Conservation (phyloP, 1,284 basidiomycete genomes). For the Hymenochaete sp. region DNA sequence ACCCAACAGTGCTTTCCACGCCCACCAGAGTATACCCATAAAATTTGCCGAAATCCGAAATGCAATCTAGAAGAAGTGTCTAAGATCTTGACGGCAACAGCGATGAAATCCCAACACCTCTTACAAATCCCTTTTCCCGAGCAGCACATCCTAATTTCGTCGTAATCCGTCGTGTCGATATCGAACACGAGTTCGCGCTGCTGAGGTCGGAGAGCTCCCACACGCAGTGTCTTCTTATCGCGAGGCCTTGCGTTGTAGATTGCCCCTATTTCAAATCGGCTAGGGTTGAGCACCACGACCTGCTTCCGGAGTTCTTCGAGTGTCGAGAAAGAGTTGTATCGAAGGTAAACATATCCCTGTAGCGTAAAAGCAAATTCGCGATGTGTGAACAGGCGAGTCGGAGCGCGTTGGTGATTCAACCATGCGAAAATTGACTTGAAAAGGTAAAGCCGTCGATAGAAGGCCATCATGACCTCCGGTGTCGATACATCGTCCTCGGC, state of each 20-base stretch:
- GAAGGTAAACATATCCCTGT: conserved; percentile 84
- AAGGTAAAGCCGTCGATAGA: conserved; percentile 89
- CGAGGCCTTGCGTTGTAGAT: conserved; percentile 87
- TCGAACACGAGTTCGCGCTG: conserved; percentile 96
- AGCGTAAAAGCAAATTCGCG: conserved; percentile 98
- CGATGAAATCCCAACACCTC: conserved; percentile 93
- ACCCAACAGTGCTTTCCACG: conserved; percentile 99
- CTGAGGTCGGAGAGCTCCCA: conserved; percentile 68
- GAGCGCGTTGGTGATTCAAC: conserved; percentile 86
- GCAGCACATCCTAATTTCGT: conserved; percentile 93
- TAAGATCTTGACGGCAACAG: conserved; percentile 85
- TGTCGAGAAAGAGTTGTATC: conserved; percentile 87
- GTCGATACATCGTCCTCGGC: conserved; percentile 31
- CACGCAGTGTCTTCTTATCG: conserved; percentile 82
- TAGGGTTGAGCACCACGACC: conserved; percentile 73
- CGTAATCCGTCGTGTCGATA: conserved; percentile 99
- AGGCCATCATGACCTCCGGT: conserved; percentile 72
- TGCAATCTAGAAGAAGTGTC: conserved; percentile 75
- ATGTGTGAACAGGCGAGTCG: conserved; percentile 74
- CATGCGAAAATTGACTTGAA: conserved; percentile 92
- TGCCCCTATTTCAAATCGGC: conserved; percentile 95
- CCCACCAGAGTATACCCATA: conserved; percentile 99
- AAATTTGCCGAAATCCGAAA: conserved; percentile 73
- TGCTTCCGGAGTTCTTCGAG: conserved; percentile 91
- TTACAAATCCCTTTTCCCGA: conserved; percentile 86